Percentiles rank a stretch among this genome's conserved stretches.
These are phyloP conservation scores for Coemansia asiatica DNA, from an alignment of 192 early-diverging fungal species.

Conservation along the genomic window DNA sequence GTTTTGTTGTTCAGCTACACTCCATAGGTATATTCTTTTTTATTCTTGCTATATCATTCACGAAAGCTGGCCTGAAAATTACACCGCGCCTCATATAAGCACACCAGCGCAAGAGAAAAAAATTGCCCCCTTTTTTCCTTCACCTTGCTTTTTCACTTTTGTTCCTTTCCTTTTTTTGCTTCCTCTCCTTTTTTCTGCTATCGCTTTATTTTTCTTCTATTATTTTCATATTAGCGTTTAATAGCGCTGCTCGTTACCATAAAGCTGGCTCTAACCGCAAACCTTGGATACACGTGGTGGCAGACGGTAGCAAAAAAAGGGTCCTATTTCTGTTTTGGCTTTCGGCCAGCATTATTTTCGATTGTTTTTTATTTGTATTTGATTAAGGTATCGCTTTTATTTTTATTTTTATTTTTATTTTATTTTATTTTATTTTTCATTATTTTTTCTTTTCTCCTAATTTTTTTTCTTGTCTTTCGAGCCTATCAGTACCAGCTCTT, in stretches of 20 bases:
- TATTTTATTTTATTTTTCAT: no score
- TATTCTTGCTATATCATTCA: not conserved
- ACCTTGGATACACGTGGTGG: not conserved
- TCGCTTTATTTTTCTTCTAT: not conserved
- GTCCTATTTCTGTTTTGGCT: constrained; percentile 4
- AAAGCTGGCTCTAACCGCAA: not conserved
- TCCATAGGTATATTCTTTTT: not conserved
- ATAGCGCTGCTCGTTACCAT: not conserved
- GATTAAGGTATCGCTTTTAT: not conserved
- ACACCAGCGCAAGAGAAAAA: constrained; percentile 7
- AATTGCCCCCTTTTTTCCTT: not conserved
- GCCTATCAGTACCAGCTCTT: not conserved
- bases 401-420: not conserved
- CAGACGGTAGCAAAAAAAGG: not conserved
- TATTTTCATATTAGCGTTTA: not conserved
- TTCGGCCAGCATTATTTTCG: constrained; percentile 4
- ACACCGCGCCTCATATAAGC: constrained; percentile 9
- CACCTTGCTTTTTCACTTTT: not conserved
- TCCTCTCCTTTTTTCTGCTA: not conserved
- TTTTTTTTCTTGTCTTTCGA: not conserved
- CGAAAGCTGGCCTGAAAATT: not conserved
- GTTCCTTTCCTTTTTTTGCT: constrained; percentile 6
- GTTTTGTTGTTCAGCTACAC: not conserved
- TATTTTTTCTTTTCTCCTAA: not conserved
- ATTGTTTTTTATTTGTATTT: not conserved